Percentiles rank a stretch among this genome's conserved stretches.
These are phyloP conservation scores for Orbilia blumenaviensis DNA, from an alignment of 2,329 filamentous ascomycete genomes.

Conservation along the genomic window DNA sequence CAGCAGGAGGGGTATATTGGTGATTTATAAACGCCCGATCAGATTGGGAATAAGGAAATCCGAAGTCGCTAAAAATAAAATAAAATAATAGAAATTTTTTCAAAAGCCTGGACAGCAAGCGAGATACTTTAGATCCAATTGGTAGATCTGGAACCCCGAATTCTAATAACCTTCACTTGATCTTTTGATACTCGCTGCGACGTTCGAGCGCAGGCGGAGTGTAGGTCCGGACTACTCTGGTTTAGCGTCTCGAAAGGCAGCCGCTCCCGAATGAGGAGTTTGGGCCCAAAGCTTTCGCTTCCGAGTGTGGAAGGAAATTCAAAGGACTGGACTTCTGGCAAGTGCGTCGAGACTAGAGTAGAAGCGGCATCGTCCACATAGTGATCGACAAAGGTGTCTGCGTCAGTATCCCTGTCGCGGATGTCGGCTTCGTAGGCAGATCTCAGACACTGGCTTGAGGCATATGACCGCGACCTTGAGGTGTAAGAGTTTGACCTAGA, in stretches of 20 bases:
- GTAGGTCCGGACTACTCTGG: conserved; percentile 46
- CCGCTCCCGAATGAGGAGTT: conserved; percentile 19
- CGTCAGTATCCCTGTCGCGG: conserved; percentile 3
- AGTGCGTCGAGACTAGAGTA: conserved; percentile 2
- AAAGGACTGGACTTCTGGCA: neutral
- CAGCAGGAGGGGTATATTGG: conserved; percentile 36
- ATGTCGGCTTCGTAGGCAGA: conserved; percentile 20
- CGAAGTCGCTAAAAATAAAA: conserved; percentile 28
- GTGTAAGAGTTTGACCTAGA: conserved; percentile 12
- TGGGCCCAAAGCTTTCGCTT: conserved; percentile 22
- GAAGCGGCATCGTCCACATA: conserved; percentile 21
- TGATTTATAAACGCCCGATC: conserved; percentile 39
- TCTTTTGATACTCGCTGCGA: conserved; percentile 50
- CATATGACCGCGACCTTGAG: conserved; percentile 38
- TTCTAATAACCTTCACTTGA: conserved; percentile 48
- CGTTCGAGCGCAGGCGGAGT: conserved; percentile 32
- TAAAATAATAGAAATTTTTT: conserved; percentile 19
- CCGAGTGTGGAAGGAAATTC: conserved; percentile 17
- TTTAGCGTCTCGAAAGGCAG: conserved; percentile 32
- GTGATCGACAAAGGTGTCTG: conserved; percentile 28
- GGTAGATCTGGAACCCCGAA: conserved; percentile 31
- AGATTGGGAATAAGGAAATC: neutral
- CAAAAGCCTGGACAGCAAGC: neutral
- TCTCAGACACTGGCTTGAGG: conserved; percentile 39
- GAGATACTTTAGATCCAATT: conserved; percentile 25